These are phyloP conservation scores for Plasmodium fragile DNA, from an alignment of 169 alveolate species.

Conservation along the genomic window DNA sequence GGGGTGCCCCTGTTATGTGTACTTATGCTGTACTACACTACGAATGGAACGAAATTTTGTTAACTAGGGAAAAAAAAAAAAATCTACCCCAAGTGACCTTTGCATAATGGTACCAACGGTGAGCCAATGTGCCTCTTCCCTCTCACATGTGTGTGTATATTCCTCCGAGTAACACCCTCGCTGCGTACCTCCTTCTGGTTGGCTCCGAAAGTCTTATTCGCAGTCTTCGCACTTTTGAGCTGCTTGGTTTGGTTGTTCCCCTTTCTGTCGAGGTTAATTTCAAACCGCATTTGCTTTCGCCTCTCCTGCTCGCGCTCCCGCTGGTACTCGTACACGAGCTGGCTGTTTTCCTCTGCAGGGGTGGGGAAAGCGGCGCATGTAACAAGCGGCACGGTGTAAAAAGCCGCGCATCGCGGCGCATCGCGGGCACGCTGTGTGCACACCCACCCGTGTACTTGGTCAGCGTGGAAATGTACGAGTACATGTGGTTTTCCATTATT, in stretches of 20 bases:
- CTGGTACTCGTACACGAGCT: conserved; percentile 70
- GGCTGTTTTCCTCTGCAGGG: conserved; percentile 54
- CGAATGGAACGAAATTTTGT: not conserved
- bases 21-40: not conserved
- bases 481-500: conserved; percentile 57
- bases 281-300: conserved; percentile 75
- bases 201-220: conserved; percentile 7
- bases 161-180: not conserved
- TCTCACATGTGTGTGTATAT: not conserved
- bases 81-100: not conserved
- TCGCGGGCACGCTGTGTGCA: too few relatives aligned
- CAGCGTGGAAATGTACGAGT: conserved; percentile 52
- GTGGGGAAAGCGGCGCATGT: not conserved
- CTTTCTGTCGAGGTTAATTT: conserved; percentile 68
- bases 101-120: not conserved
- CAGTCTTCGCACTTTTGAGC: not conserved
- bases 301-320: conserved; percentile 72
- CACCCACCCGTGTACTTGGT: conserved; percentile 63
- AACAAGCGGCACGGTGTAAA: not conserved
- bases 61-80: not conserved
- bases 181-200: conserved; percentile 59
- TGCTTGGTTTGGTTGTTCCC: conserved; percentile 47
- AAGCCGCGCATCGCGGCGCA: not conserved
- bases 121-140: not conserved
- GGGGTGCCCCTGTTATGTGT: not conserved